Conservation (phyloP, 306 rosid genomes). For the Ceratonia siliqua region DNA sequence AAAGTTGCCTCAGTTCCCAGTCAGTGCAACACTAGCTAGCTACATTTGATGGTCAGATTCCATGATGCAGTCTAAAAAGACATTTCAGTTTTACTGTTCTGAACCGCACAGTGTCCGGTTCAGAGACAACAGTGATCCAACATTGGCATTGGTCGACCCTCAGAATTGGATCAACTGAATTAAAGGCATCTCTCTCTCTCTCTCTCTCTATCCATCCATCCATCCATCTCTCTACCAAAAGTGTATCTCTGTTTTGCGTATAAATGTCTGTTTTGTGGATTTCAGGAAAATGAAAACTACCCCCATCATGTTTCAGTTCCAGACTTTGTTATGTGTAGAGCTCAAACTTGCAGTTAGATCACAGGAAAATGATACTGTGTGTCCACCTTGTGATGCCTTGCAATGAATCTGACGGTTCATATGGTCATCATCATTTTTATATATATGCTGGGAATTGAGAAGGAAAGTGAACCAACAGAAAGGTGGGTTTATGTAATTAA, state of each 20-base stretch:
- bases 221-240: neutral
- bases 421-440: constrained; percentile 24
- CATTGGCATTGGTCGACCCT: constrained; percentile 49
- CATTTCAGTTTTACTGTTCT: constrained; percentile 45
- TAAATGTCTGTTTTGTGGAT: constrained; percentile 29
- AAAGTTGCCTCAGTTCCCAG: constrained; percentile 6
- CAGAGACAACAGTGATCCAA: constrained; percentile 55
- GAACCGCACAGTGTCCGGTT: constrained; percentile 59
- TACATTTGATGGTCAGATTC: constrained; percentile 41
- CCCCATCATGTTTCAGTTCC: constrained; percentile 18
- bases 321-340: constrained; percentile 29
- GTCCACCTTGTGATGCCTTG: no score
- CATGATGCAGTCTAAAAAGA: constrained; percentile 40
- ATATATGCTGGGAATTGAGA: neutral
- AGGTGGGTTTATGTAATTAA: constrained; percentile 44
- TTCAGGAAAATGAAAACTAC: constrained; percentile 34
- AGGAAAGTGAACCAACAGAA: constrained; percentile 40
- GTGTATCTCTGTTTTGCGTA: neutral
- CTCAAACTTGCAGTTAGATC: constrained; percentile 33
- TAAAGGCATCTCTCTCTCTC: constrained; percentile 29
- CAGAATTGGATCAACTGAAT: constrained; percentile 40
- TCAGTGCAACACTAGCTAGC: constrained; percentile 13
- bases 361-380: neutral
- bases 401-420: constrained; percentile 29
- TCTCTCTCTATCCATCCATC: neutral